A percentile compares a stretch with the other conserved stretches of the same genome.
phyloP scores from a whole-genome alignment of 441 rosid species.

The Dalechampia spathulata region DNA sequence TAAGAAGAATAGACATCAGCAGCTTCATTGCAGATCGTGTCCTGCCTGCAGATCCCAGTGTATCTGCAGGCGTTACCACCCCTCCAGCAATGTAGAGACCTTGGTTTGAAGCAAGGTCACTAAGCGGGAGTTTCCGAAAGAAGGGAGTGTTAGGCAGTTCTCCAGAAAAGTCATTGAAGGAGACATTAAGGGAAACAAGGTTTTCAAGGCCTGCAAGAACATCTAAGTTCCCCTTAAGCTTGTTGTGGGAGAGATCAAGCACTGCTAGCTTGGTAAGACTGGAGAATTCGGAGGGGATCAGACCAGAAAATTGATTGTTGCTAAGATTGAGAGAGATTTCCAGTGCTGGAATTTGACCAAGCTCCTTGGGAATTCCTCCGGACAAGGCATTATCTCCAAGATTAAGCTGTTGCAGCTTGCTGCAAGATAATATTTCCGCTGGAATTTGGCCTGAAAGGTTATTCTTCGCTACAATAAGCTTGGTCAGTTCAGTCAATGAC shows the following conservation, averaged over 20 bases:
- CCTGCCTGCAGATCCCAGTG: slow-evolving; percentile 20
- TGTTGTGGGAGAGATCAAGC: slow-evolving; percentile 83
- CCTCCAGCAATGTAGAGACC: slow-evolving; percentile 52
- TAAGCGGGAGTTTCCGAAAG: slow-evolving; percentile 62
- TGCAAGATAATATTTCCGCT: slow-evolving; percentile 58
- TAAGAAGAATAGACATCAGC: slow-evolving; percentile 62
- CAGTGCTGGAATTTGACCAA: slow-evolving; percentile 63
- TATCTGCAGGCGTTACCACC: slow-evolving; percentile 33
- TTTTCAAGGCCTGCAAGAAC: slow-evolving; percentile 60
- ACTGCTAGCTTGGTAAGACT: slow-evolving; percentile 63
- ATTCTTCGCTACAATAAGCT: slow-evolving; percentile 66
- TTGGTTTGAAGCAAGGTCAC: slow-evolving; percentile 60
- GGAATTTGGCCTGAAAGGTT: slow-evolving; percentile 68
- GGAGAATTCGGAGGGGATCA: slow-evolving; percentile 63
- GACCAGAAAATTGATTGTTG: slow-evolving; percentile 57
- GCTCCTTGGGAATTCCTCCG: slow-evolving; percentile 63
- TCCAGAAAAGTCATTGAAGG: slow-evolving; percentile 80
- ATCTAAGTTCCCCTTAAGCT: slow-evolving; percentile 48
- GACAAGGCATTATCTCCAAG: slow-evolving; percentile 65
- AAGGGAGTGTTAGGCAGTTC: slow-evolving; percentile 72
- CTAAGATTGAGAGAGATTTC: slow-evolving; percentile 89
- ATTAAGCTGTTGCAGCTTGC: slow-evolving; percentile 63
- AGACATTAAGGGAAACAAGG: slow-evolving; percentile 80
- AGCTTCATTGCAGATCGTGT: slow-evolving; percentile 49
- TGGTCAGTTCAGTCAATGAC: slow-evolving; percentile 54